A percentile compares a stretch with the other conserved stretches of the same genome.
Evolutionary conservation across 495 filamentous ascomycete genomes (phyloP).

Genomic region (Oleoguttula mirabilis): DNA sequence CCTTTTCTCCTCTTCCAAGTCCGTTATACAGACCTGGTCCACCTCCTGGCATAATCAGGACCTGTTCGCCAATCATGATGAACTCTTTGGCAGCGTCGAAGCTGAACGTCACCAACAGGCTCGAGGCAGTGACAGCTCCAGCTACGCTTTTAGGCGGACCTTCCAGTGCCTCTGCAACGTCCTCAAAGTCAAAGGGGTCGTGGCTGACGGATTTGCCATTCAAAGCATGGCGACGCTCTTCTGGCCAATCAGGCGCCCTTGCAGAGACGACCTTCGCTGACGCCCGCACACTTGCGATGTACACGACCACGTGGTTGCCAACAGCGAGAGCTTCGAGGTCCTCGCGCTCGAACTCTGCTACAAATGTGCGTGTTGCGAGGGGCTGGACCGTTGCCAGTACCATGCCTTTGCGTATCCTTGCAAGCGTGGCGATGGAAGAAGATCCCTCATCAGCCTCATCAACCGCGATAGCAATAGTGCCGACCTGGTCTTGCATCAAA

Average conservation of each 20-base stretch:
- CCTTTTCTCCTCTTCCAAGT: constrained; percentile 42
- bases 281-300: constrained; percentile 77
- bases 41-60: constrained; percentile 64
- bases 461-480: constrained; percentile 72
- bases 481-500: constrained; percentile 71
- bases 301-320: constrained; percentile 60
- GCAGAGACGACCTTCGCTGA: constrained; percentile 54
- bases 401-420: constrained; percentile 71
- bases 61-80: constrained; percentile 66
- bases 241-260: constrained; percentile 24
- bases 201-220: constrained; percentile 17
- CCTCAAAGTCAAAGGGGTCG: constrained; percentile 54
- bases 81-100: constrained; percentile 70
- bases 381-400: constrained; percentile 48
- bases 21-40: constrained; percentile 37
- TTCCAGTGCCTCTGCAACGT: constrained; percentile 29
- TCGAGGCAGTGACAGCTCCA: constrained; percentile 6
- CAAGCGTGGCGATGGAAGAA: constrained; percentile 7
- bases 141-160: constrained; percentile 20
- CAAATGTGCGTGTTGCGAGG: constrained; percentile 46
- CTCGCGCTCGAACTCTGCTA: constrained; percentile 27
- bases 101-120: constrained; percentile 57
- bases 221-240: constrained; percentile 27
- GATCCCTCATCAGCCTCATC: constrained; percentile 21
- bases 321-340: constrained; percentile 32